These are phyloP conservation scores for Hordeum marinum DNA, from an alignment of 176 grass and related monocot genomes.

Conservation along the genomic window DNA sequence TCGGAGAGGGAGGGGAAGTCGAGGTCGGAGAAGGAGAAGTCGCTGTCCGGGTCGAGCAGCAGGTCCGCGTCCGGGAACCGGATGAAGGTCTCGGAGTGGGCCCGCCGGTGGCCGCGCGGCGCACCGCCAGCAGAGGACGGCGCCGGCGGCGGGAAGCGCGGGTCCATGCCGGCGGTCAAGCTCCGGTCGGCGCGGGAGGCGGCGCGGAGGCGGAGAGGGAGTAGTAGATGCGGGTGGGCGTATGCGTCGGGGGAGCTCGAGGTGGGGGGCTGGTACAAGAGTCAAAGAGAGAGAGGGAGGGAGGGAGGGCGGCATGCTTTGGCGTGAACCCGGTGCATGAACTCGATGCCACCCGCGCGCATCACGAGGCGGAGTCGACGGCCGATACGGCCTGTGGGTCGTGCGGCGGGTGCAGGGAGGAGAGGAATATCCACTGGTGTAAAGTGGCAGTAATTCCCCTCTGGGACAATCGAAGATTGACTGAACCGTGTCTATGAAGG, in stretches of 20 bases:
- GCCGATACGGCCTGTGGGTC: fast-evolving
- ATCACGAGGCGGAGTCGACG: background rate
- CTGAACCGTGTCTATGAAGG: background rate
- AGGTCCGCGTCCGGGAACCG: conserved; percentile 82
- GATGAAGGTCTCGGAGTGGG: conserved; percentile 90
- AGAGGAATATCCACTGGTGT: background rate
- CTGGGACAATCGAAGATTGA: background rate
- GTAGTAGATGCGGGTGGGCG: conserved; percentile 7
- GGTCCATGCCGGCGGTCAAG: conserved; percentile 38
- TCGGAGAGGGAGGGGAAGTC: conserved; percentile 96
- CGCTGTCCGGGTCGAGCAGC: conserved; percentile 63
- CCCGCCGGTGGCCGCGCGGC: conserved; percentile 57
- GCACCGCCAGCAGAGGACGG: conserved; percentile 21
- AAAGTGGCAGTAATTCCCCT: background rate
- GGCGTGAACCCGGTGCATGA: background rate
- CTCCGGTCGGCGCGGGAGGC: background rate
- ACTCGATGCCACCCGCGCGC: fast-evolving
- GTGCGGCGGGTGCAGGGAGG: background rate
- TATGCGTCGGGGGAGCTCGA: background rate
- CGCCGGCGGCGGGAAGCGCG: conserved; percentile 36
- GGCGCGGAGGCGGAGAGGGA: conserved; percentile 8
- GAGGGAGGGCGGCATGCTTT: background rate
- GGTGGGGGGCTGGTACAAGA: background rate
- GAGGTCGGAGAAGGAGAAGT: conserved; percentile 89
- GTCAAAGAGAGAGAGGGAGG: background rate